Percentiles rank a stretch among this genome's conserved stretches.
phyloP scores from a whole-genome alignment of 2,329 filamentous ascomycete species.

The Trichoderma sp. region DNA sequence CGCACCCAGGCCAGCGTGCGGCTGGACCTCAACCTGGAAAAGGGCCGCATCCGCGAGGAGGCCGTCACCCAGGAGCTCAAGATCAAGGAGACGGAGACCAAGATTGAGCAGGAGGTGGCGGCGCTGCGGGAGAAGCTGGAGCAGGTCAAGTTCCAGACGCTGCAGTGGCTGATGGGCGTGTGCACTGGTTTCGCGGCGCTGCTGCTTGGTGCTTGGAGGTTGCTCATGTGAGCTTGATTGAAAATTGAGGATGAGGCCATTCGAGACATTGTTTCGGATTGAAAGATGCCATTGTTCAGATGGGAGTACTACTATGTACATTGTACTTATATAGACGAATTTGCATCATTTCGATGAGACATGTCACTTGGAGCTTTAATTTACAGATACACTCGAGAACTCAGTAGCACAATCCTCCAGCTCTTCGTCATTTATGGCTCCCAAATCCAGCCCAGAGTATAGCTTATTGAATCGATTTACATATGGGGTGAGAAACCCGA shows the following conservation, averaged over 20 bases:
- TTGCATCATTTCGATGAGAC: no score
- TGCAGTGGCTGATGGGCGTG: conserved; percentile 97
- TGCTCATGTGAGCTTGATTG: conserved; percentile 59
- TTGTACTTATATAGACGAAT: no score
- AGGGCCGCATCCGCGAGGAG: conserved; percentile 94
- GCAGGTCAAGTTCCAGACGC: conserved; percentile 94
- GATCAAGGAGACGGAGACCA: conserved; percentile 97
- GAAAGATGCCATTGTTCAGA: not conserved
- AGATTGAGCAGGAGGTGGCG: conserved; percentile 97
- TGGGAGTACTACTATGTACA: no score
- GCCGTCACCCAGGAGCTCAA: conserved; percentile 95
- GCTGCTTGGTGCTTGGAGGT: conserved; percentile 68
- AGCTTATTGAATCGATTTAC: no score
- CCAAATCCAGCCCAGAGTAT: no score
- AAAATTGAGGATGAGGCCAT: not conserved
- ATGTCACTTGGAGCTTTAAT: not conserved
- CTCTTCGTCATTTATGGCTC: not conserved
- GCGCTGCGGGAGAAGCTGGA: conserved; percentile 88
- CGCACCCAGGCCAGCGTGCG: conserved; percentile 91
- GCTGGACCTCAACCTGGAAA: conserved; percentile 92
- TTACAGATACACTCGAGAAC: conserved; percentile 1
- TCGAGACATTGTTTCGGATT: not conserved
- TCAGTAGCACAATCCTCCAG: no score
- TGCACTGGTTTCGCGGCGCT: conserved; percentile 68
- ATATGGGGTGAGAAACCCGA: no score